Evolutionary conservation across 768 basidiomycete species (phyloP).

Genomic region (Termitomyces sp.): DNA sequence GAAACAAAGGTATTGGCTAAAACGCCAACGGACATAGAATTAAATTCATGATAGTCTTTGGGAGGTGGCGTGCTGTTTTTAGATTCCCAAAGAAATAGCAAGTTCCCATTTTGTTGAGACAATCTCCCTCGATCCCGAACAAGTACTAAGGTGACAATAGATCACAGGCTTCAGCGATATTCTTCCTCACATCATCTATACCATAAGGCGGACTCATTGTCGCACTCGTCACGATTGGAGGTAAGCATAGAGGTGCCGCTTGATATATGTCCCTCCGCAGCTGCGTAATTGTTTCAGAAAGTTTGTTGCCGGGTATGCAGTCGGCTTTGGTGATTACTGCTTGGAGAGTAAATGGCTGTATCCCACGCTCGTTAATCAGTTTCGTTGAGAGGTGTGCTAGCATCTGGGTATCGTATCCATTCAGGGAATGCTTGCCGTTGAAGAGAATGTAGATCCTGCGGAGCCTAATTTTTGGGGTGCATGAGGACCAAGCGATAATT

Average conservation of each 20-base stretch:
- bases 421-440: constrained; percentile 61
- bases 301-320: constrained; percentile 30
- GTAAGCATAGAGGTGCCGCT: constrained; percentile 54
- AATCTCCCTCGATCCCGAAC: background rate
- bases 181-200: constrained; percentile 48
- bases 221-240: constrained; percentile 55
- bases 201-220: constrained; percentile 47
- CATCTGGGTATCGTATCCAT: constrained; percentile 54
- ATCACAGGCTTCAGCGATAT: constrained; percentile 57
- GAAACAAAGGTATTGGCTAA: background rate
- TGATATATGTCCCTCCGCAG: constrained; percentile 49
- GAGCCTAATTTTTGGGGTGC: constrained; percentile 34
- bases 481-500: background rate
- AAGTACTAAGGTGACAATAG: constrained; percentile 11
- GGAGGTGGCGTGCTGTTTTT: background rate
- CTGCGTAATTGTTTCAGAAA: constrained; percentile 28
- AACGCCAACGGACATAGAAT: background rate
- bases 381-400: constrained; percentile 42
- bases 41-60: background rate
- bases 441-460: constrained; percentile 67
- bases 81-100: background rate
- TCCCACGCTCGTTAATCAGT: constrained; percentile 32
- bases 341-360: constrained; percentile 54
- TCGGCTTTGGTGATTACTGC: constrained; percentile 72
- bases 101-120: background rate